phyloP scores from a whole-genome alignment of 495 filamentous ascomycete species.

The Achaetomiella virescens region DNA sequence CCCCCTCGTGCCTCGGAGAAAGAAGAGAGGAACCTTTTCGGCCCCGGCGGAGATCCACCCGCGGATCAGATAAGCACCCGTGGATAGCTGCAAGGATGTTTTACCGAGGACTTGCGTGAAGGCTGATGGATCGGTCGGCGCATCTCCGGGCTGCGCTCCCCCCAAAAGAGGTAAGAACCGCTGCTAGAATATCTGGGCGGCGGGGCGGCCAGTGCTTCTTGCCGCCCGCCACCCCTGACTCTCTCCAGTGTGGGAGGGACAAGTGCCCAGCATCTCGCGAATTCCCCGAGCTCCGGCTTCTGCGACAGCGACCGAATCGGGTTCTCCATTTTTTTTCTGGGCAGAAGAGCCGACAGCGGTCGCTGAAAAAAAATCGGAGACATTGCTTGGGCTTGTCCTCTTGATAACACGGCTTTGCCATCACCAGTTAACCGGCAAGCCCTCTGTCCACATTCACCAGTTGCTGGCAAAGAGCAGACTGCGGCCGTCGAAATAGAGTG shows the following conservation, averaged over 20 bases:
- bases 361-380: slow-evolving; percentile 15
- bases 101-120: slow-evolving; percentile 7
- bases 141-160: slow-evolving; percentile 12
- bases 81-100: slow-evolving; percentile 8
- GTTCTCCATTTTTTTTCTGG: slow-evolving; percentile 16
- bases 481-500: background rate
- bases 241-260: background rate
- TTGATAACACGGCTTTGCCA: slow-evolving; percentile 1
- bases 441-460: background rate
- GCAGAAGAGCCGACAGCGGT: slow-evolving; percentile 16
- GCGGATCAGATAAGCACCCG: slow-evolving; percentile 19
- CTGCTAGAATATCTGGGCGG: background rate
- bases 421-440: background rate
- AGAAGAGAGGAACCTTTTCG: background rate
- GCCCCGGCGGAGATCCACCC: slow-evolving; percentile 12
- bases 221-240: slow-evolving; percentile 10
- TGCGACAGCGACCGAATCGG: slow-evolving; percentile 4
- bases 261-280: too few relatives aligned
- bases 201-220: background rate
- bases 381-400: background rate
- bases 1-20: slow-evolving; percentile 14
- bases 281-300: slow-evolving; percentile 12
- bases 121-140: background rate
- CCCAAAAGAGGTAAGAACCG: too few relatives aligned
- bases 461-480: background rate